These are phyloP conservation scores for Suillus sp. DNA, from an alignment of 768 basidiomycete genomes.

Conservation along the genomic window DNA sequence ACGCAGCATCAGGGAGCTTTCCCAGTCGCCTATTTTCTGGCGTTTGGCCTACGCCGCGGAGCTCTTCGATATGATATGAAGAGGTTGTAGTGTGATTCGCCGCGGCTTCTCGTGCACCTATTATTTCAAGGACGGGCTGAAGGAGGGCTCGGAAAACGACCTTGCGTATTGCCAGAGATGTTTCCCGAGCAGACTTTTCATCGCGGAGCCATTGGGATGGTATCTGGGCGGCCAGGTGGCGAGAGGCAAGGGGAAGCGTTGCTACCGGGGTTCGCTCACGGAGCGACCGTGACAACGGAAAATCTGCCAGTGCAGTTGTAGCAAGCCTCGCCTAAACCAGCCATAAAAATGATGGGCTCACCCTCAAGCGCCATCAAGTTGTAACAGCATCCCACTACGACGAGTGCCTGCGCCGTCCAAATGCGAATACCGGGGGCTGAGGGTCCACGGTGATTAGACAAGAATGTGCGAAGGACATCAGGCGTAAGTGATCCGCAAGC, in stretches of 20 bases:
- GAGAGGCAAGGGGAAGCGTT: slow-evolving; percentile 41
- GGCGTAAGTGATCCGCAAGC: slow-evolving; percentile 77
- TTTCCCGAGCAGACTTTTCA: slow-evolving; percentile 33
- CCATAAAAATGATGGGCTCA: slow-evolving; percentile 15
- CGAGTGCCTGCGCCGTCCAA: slow-evolving; percentile 56
- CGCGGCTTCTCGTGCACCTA: neutral
- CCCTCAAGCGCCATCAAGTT: slow-evolving; percentile 64
- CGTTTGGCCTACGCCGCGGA: slow-evolving; percentile 39
- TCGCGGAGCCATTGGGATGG: slow-evolving; percentile 61
- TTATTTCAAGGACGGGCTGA: slow-evolving; percentile 32
- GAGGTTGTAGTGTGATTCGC: slow-evolving; percentile 2
- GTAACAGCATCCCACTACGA: slow-evolving; percentile 80
- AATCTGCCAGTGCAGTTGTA: slow-evolving; percentile 41
- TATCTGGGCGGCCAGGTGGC: slow-evolving; percentile 73
- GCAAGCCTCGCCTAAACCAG: slow-evolving; percentile 11
- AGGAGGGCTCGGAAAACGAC: slow-evolving; percentile 73
- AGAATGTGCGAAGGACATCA: slow-evolving; percentile 60
- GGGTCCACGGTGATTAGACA: slow-evolving; percentile 29
- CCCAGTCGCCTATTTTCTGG: slow-evolving; percentile 51
- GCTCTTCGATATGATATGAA: slow-evolving; percentile 6
- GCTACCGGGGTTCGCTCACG: slow-evolving; percentile 20
- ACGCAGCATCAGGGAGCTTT: slow-evolving; percentile 51
- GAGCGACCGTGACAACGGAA: slow-evolving; percentile 48
- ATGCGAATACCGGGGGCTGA: slow-evolving; percentile 7
- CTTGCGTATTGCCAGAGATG: slow-evolving; percentile 62